These are phyloP conservation scores for Phalaenopsis equestris DNA, from an alignment of 106 monocot species.

Conservation along the genomic window DNA sequence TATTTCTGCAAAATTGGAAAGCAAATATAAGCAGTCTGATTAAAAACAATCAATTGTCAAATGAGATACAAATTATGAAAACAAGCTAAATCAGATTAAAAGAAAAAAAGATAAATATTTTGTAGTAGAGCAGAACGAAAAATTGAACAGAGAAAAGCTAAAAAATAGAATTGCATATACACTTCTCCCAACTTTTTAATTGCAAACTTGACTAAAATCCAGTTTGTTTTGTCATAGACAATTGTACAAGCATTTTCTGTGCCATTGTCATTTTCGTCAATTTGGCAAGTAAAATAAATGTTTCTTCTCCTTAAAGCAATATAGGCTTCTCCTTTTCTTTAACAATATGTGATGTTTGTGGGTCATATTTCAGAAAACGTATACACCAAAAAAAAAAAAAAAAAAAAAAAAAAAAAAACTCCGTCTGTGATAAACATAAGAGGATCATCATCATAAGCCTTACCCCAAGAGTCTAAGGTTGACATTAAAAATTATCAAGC, in stretches of 20 bases:
- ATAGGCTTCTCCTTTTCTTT: background rate
- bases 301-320: background rate
- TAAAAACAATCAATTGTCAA: background rate
- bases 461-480: background rate
- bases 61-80: background rate
- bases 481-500: background rate
- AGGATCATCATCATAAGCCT: background rate
- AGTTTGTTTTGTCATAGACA: background rate
- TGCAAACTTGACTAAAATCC: background rate
- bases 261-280: background rate
- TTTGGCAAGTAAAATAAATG: background rate
- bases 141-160: background rate
- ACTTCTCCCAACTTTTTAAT: background rate
- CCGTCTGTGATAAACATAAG: background rate
- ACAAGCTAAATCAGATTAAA: background rate
- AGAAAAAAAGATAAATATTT: background rate
- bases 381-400: background rate
- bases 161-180: background rate
- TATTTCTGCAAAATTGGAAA: slow-evolving; percentile 1
- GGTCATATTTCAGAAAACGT: background rate
- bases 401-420: background rate
- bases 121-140: background rate
- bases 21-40: background rate
- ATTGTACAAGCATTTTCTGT: background rate
- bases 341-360: background rate